Conservation (phyloP, 176 grass and related monocot genomes). For the Dactylis glomerata region DNA sequence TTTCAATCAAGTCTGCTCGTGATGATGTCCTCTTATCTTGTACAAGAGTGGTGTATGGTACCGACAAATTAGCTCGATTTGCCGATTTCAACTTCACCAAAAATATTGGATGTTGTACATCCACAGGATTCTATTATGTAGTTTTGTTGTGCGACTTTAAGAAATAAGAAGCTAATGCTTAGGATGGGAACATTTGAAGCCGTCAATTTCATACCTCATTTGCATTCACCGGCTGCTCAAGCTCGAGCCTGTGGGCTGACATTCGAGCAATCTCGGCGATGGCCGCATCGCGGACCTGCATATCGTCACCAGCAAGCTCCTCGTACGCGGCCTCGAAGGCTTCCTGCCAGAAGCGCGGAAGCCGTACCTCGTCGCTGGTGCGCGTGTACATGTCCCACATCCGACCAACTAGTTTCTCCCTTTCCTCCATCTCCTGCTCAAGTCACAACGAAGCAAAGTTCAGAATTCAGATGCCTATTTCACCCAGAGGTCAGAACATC, state of each 20-base stretch:
- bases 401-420: conserved; percentile 71
- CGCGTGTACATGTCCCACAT: conserved; percentile 94
- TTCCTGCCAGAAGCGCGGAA: conserved; percentile 80
- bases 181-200: not conserved
- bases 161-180: not conserved
- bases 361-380: conserved; percentile 45
- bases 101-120: not conserved
- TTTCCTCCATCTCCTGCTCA: conserved; percentile 87
- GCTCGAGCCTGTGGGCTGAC: conserved; percentile 65
- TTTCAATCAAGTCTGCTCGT: not conserved
- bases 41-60: not conserved
- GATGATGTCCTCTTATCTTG: not conserved
- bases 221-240: conserved; percentile 45
- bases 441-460: not conserved
- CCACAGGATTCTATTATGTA: not conserved
- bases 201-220: conserved; percentile 13
- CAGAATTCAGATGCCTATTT: not conserved
- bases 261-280: conserved; percentile 76
- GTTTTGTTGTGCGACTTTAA: not conserved
- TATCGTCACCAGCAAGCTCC: conserved; percentile 75
- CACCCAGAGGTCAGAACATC: too few relatives aligned
- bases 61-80: not conserved
- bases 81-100: not conserved
- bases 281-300: conserved; percentile 44
- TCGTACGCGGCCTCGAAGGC: conserved; percentile 89